Conservation (phyloP, 306 rosid genomes). For the Inga leiocalycina region DNA sequence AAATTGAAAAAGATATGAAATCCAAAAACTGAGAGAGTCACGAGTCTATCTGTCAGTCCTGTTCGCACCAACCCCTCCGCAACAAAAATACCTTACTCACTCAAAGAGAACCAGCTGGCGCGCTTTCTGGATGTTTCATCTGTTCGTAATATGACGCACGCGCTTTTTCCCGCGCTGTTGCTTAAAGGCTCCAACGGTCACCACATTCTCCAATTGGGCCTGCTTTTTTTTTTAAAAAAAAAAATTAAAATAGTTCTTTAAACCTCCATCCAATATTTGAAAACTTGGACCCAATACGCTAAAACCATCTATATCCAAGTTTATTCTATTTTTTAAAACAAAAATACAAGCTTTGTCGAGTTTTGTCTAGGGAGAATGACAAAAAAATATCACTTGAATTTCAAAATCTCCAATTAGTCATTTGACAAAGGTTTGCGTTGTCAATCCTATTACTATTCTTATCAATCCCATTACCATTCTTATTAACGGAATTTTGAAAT, state of each 20-base stretch:
- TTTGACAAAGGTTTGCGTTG: no score
- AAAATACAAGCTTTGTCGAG: not conserved
- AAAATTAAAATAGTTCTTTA: no score
- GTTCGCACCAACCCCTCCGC: not conserved
- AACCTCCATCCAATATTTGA: no score
- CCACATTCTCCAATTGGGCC: not conserved
- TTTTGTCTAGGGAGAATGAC: no score
- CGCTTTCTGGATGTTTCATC: not conserved
- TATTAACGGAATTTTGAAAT: no score
- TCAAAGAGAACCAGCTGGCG: not conserved
- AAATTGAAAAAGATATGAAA: not conserved
- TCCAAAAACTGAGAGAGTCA: not conserved
- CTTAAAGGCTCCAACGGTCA: not conserved
- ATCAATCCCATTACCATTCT: no score
- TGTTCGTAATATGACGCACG: not conserved
- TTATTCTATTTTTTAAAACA: no score
- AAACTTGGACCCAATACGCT: no score
- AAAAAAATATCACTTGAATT: no score
- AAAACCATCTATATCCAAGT: not conserved
- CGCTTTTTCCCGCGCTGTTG: not conserved
- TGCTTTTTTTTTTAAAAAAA: not conserved
- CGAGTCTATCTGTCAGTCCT: not conserved
- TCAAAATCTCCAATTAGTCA: no score
- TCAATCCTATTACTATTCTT: no score
- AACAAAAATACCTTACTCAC: not conserved